Percentiles rank a stretch among this genome's conserved stretches.
phyloP scores from a whole-genome alignment of 495 filamentous ascomycete genomes.

The Bacidia gigantensis region DNA sequence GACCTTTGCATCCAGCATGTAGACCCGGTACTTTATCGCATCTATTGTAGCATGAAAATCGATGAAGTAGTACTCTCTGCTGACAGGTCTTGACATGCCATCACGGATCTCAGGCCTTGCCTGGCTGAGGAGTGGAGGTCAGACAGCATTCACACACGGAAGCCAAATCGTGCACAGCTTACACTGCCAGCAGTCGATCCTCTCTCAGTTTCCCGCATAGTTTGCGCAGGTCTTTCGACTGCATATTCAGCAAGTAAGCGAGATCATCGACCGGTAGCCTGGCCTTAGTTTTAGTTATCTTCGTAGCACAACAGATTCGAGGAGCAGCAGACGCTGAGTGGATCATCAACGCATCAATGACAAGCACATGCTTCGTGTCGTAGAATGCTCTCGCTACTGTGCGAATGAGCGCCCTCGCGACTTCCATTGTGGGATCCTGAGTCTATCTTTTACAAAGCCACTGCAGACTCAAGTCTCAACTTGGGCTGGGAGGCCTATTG shows the following conservation, averaged over 20 bases:
- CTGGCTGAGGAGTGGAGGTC: slow-evolving; percentile 35
- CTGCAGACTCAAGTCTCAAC: too few species aligned
- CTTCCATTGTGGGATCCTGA: slow-evolving; percentile 45
- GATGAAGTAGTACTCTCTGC: slow-evolving; percentile 90
- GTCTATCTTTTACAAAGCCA: too few species aligned
- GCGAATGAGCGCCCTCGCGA: slow-evolving; percentile 76
- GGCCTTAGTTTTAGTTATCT: slow-evolving; percentile 9
- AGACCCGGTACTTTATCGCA: slow-evolving; percentile 88
- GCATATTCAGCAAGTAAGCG: slow-evolving; percentile 69
- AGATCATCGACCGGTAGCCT: slow-evolving; percentile 80
- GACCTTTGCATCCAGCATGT: slow-evolving; percentile 68
- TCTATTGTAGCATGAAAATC: slow-evolving; percentile 90
- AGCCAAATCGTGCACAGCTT: slow-evolving; percentile 21
- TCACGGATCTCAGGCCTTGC: slow-evolving; percentile 67
- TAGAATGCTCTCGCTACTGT: slow-evolving; percentile 87
- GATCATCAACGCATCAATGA: slow-evolving; percentile 82
- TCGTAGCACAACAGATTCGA: background rate
- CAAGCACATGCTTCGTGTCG: slow-evolving; percentile 72
- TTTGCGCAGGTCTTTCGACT: slow-evolving; percentile 78
- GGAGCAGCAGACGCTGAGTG: slow-evolving; percentile 60
- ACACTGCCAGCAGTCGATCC: slow-evolving; percentile 74
- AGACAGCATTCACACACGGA: slow-evolving; percentile 9
- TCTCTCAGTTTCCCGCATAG: slow-evolving; percentile 71
- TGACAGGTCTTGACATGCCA: slow-evolving; percentile 66
- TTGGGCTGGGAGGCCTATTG: too few species aligned